A percentile compares a stretch with the other conserved stretches of the same genome.
Conservation (phyloP, 805 yeast genomes). For the Danielia oregonensis region DNA sequence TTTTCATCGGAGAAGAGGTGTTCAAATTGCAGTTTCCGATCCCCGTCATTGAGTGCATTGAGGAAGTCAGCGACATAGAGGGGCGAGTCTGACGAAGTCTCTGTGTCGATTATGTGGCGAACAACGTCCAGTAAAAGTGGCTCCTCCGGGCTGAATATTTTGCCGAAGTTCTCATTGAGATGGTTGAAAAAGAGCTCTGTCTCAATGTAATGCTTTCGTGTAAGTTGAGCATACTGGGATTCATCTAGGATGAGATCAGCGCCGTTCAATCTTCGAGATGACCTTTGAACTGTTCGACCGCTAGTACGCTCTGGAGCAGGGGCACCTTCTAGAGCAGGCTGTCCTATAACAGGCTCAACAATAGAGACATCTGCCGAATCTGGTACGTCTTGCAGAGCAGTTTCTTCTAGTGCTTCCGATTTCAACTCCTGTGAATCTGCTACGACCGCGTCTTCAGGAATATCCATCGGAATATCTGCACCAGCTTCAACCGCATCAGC, state of each 20-base stretch:
- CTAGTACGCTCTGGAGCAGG: too few species aligned
- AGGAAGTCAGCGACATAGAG: constrained; percentile 21
- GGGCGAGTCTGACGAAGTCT: constrained; percentile 1
- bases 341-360: neutral
- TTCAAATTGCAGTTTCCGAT: constrained; percentile 11
- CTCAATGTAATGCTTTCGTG: constrained; percentile 23
- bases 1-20: constrained; percentile 14
- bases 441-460: too few species aligned
- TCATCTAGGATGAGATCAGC: constrained; percentile 18
- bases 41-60: constrained; percentile 27
- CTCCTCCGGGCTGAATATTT: constrained; percentile 1
- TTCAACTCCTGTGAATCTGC: neutral
- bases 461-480: neutral
- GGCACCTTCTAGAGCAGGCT: neutral
- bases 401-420: neutral
- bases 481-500: constrained; percentile 1
- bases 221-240: constrained; percentile 21
- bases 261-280: constrained; percentile 31
- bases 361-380: too few species aligned
- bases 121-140: constrained; percentile 11
- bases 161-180: constrained; percentile 16
- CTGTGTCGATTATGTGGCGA: constrained; percentile 6
- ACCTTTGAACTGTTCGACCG: constrained; percentile 10
- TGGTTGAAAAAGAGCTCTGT: constrained; percentile 22
- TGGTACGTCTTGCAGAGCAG: too few species aligned